phyloP scores from a whole-genome alignment of 1,139 yeast species.

The Candida labiduridarum region DNA sequence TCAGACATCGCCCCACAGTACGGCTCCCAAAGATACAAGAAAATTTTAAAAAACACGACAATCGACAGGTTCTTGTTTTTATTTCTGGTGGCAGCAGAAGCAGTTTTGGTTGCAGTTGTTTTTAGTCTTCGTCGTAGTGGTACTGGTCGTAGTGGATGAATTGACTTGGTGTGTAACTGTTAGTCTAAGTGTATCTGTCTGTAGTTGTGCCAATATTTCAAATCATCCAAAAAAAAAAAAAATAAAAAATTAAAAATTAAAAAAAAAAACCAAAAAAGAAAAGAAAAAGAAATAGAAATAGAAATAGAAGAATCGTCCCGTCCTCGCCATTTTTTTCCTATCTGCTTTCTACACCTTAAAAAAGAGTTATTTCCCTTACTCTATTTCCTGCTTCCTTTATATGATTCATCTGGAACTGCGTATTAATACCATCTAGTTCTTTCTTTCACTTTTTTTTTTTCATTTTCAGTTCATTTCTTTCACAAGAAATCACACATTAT shows the following conservation, averaged over 20 bases:
- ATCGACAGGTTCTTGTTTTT: no score
- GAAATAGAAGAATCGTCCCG: background rate
- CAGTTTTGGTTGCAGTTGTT: no score
- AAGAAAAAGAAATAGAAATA: background rate
- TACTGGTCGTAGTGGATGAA: no score
- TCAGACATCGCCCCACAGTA: no score
- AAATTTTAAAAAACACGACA: no score
- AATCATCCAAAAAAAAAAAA: slow-evolving; percentile 1
- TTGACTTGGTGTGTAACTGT: background rate
- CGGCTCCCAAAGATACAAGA: no score
- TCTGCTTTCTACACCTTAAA: background rate
- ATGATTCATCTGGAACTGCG: no score
- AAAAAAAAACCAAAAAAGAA: background rate
- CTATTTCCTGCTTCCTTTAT: background rate
- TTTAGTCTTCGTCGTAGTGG: no score
- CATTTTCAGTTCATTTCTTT: background rate
- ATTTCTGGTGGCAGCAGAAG: no score
- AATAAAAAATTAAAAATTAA: background rate
- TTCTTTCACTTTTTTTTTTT: background rate
- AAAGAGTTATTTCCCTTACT: background rate
- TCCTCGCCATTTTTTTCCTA: slow-evolving; percentile 1
- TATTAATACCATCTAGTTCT: no score
- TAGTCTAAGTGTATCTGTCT: no score
- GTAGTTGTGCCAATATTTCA: background rate
- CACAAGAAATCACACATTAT: background rate